Percentiles rank a stretch among this genome's conserved stretches.
Conservation (phyloP, 2,329 filamentous ascomycete genomes). For the Aulographum hederae region DNA sequence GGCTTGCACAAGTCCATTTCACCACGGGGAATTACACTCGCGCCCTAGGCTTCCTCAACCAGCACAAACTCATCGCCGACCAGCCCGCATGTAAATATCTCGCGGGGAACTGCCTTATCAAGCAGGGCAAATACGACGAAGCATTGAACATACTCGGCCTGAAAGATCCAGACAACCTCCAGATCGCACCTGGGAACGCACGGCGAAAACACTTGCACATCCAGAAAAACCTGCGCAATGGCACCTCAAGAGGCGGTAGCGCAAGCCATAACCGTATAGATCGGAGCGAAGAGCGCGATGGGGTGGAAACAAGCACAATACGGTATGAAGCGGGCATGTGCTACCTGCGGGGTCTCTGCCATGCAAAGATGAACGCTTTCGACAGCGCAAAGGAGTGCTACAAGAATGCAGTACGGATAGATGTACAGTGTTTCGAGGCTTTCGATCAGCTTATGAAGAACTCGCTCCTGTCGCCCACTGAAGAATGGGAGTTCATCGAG, state of each 20-base stretch:
- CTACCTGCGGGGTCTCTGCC: constrained; percentile 82
- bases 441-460: constrained; percentile 98
- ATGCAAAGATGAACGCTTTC: constrained; percentile 92
- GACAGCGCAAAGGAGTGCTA: constrained; percentile 96
- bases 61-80: constrained; percentile 62
- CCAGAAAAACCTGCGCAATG: constrained; percentile 15
- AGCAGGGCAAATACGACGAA: constrained; percentile 78
- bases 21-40: constrained; percentile 87
- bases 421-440: constrained; percentile 95
- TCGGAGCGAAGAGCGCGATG: constrained; percentile 40
- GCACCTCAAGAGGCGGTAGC: constrained; percentile 16
- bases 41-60: constrained; percentile 68
- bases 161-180: constrained; percentile 80
- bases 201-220: constrained; percentile 53
- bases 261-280: constrained; percentile 27
- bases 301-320: constrained; percentile 56
- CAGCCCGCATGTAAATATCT: constrained; percentile 85
- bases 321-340: constrained; percentile 96
- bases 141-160: constrained; percentile 76
- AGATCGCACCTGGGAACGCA: constrained; percentile 45
- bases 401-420: constrained; percentile 90
- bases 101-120: constrained; percentile 84
- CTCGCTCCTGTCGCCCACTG: constrained; percentile 70
- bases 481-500: constrained; percentile 79
- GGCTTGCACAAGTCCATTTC: constrained; percentile 97